These are phyloP conservation scores for Dalbergia oliveri DNA, from an alignment of 306 rosid species.

Conservation along the genomic window DNA sequence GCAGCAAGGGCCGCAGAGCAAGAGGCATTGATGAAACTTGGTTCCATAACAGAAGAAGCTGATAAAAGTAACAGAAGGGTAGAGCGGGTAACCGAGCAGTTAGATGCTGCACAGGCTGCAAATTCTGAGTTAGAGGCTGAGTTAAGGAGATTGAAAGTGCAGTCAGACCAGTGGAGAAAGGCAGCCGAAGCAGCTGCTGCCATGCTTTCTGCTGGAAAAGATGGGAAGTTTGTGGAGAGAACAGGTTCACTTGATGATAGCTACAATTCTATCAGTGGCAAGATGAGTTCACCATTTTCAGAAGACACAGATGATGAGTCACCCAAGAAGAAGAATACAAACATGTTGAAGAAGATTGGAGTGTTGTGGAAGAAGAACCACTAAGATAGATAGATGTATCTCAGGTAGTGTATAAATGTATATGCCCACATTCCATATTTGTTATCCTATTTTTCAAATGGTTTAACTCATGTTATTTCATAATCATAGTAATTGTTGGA, in stretches of 20 bases:
- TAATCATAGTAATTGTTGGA: not conserved
- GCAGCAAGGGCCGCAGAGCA: slow-evolving; percentile 63
- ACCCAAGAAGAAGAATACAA: slow-evolving; percentile 78
- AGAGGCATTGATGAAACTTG: slow-evolving; percentile 69
- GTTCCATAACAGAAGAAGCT: slow-evolving; percentile 60
- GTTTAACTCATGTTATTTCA: slow-evolving; percentile 22
- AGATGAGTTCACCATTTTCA: slow-evolving; percentile 66
- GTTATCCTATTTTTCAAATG: slow-evolving; percentile 7
- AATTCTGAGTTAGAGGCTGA: slow-evolving; percentile 75
- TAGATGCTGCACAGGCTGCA: slow-evolving; percentile 71
- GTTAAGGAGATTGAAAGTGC: slow-evolving; percentile 76
- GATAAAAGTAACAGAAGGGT: slow-evolving; percentile 65
- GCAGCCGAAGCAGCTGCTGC: slow-evolving; percentile 89
- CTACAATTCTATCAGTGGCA: slow-evolving; percentile 54
- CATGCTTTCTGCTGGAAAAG: slow-evolving; percentile 67
- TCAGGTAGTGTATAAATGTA: slow-evolving; percentile 26
- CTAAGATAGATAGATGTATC: slow-evolving; percentile 41
- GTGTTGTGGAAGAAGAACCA: slow-evolving; percentile 87
- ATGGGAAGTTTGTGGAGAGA: slow-evolving; percentile 63
- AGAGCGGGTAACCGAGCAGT: slow-evolving; percentile 63
- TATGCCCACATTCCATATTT: slow-evolving; percentile 7
- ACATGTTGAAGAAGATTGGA: slow-evolving; percentile 84
- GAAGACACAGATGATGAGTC: slow-evolving; percentile 84
- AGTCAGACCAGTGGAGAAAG: slow-evolving; percentile 89
- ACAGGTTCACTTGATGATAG: slow-evolving; percentile 59